Conservation (phyloP, 2,329 filamentous ascomycete species). For the Truncatella angustata region DNA sequence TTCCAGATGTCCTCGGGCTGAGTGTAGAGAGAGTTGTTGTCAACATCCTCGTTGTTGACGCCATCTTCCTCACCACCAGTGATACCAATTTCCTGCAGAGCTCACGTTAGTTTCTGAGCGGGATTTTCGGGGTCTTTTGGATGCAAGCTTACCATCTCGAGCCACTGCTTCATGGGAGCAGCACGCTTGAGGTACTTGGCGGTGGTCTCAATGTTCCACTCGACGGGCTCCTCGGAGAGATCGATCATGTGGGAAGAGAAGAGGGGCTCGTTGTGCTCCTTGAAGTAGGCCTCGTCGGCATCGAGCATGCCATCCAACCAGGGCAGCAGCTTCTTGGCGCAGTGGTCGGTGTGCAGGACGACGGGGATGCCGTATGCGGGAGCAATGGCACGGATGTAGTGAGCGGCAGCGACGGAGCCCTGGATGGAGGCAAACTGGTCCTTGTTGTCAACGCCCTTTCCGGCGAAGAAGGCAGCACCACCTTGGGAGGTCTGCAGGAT, state of each 20-base stretch:
- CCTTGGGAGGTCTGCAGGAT: conserved; percentile 94
- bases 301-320: conserved; percentile 97
- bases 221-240: conserved; percentile 84
- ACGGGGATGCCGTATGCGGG: conserved; percentile 87
- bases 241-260: conserved; percentile 99
- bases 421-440: conserved; percentile 86
- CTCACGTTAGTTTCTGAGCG: not conserved
- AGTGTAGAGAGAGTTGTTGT: conserved; percentile 96
- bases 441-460: conserved; percentile 80
- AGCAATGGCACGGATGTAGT: conserved; percentile 88
- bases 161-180: conserved; percentile 96
- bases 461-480: conserved; percentile 88
- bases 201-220: conserved; percentile 90
- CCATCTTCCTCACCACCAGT: conserved; percentile 97
- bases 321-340: conserved; percentile 98
- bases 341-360: conserved; percentile 96
- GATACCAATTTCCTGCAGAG: conserved; percentile 71
- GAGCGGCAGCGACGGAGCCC: conserved; percentile 83
- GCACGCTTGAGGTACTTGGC: conserved; percentile 91
- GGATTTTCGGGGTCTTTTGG: not conserved
- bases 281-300: conserved; percentile 93
- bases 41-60: conserved; percentile 97
- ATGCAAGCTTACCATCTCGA: conserved; percentile 79
- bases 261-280: conserved; percentile 85
- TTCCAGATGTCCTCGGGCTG: conserved; percentile 94